Evolutionary conservation across 176 grass and related monocot species (phyloP), one percentile per base, ranked within the genome.

Genomic region (Puccinellia tenuiflora): DNA sequence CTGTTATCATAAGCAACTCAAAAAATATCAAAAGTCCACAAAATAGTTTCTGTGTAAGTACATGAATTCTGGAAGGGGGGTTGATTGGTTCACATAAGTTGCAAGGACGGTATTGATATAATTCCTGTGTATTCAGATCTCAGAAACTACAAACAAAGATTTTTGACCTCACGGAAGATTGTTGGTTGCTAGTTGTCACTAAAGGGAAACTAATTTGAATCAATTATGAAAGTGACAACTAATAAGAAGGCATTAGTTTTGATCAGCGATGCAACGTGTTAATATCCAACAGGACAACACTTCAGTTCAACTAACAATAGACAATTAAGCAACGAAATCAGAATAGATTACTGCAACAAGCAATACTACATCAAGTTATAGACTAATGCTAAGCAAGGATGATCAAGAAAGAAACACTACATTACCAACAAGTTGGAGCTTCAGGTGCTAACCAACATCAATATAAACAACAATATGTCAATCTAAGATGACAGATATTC

Each of bases 281-380:
- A 76, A 88, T 46, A 80, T 75, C 38, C 56, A 88, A 84, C 63
- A 88, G 14, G 28, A 71, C 82, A 71, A 4, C 24, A 52, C 81
- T 52, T 64, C 18, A 81, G 87, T 20, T 78, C 26, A 39, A 22
- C 39, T 48, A 45, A 73, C 8, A 66, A 55, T 25, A 42, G 43
- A 75, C 21, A 51, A 75, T 81, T 81, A 34, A 81, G 62, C 62
- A 65, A 79, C 1, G 48, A 79, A 48, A 48, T 21, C 56, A 48
- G 39, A 48, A 29, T 59, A 53, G n/a, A 72, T 10, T 75, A 79
- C 64, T 66, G 20, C 18, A 29, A 64, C 51, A 78, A 78, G 28
- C 5, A 50, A 40, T 63, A 57, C 28, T 25, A 78, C 60, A 67
- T 82, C 30, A 29, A 45, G 1, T 2, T 12, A 51, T 82, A 5